Evolutionary conservation across 1,284 basidiomycete species (phyloP).

Genomic region (Austroboletus niveus): DNA sequence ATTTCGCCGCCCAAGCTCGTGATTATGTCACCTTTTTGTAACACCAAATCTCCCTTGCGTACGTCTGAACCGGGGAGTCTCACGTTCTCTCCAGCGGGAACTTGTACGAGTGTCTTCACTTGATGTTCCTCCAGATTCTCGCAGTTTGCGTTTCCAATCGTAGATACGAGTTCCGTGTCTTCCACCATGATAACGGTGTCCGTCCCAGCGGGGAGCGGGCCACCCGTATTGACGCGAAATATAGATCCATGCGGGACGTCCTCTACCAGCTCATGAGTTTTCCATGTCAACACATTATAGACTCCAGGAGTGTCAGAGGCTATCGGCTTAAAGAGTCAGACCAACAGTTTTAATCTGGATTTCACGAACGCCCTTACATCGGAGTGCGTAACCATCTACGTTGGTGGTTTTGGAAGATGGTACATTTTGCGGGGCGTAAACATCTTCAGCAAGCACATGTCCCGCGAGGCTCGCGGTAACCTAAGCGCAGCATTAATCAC

Average conservation of each 20-base stretch:
- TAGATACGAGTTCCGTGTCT: constrained; percentile 72
- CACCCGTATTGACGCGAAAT: constrained; percentile 80
- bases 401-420: constrained; percentile 71
- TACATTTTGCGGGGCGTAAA: constrained; percentile 61
- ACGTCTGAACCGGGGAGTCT: constrained; percentile 76
- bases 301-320: constrained; percentile 60
- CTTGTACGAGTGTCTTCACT: constrained; percentile 64
- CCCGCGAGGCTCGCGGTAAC: constrained; percentile 59
- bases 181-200: constrained; percentile 91
- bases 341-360: neutral
- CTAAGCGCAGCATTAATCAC: constrained; percentile 31
- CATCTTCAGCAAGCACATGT: constrained; percentile 73
- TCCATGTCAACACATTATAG: constrained; percentile 71
- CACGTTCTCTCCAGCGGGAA: constrained; percentile 71
- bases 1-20: constrained; percentile 76
- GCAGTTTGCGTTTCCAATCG: constrained; percentile 40
- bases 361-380: constrained; percentile 43
- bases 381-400: constrained; percentile 85
- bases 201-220: constrained; percentile 68
- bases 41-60: constrained; percentile 60
- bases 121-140: constrained; percentile 65
- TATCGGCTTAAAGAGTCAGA: constrained; percentile 26
- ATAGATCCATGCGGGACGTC: constrained; percentile 52
- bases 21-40: constrained; percentile 62
- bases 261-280: constrained; percentile 40